phyloP scores from a whole-genome alignment of 1,284 basidiomycete genomes.

The Cutaneotrichosporon cyanovorans region DNA sequence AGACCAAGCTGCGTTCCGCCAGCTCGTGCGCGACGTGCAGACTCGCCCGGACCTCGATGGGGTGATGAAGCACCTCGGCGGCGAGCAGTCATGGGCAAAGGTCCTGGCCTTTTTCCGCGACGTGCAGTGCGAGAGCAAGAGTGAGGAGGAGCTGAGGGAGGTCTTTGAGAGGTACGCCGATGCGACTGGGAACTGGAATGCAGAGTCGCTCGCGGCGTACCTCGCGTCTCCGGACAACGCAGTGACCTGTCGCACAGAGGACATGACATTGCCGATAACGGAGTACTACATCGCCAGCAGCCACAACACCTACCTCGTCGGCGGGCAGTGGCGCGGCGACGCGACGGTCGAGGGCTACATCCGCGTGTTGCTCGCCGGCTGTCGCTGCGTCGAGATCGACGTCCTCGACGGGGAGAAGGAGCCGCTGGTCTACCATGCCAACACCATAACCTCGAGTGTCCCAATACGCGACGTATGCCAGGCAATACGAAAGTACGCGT shows the following conservation, averaged over 20 bases:
- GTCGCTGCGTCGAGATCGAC: conserved; percentile 92
- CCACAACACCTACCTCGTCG: conserved; percentile 96
- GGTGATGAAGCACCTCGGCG: conserved; percentile 50
- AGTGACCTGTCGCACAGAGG: conserved; percentile 51
- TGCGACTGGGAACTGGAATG: conserved; percentile 21
- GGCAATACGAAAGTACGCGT: conserved; percentile 87
- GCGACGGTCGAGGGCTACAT: conserved; percentile 96
- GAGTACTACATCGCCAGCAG: conserved; percentile 91
- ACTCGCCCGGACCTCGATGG: conserved; percentile 68
- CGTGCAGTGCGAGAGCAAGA: conserved; percentile 55
- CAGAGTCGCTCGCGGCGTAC: conserved; percentile 57
- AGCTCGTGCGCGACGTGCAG: conserved; percentile 78
- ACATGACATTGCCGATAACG: conserved; percentile 72
- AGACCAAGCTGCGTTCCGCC: conserved; percentile 74
- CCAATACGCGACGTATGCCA: conserved; percentile 74
- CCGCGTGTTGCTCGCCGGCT: conserved; percentile 79
- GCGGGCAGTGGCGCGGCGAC: conserved; percentile 84
- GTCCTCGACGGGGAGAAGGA: conserved; percentile 82
- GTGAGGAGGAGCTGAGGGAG: conserved; percentile 14
- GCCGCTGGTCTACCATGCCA: conserved; percentile 82
- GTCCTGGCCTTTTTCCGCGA: conserved; percentile 63
- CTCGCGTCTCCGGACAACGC: conserved; percentile 64
- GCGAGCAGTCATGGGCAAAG: conserved; percentile 39
- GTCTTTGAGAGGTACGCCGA: conserved; percentile 7
- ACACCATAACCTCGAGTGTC: conserved; percentile 83